Base-by-base conservation (phyloP, 495 filamentous ascomycete genomes). In the Schizothecium vesticola region DNA sequence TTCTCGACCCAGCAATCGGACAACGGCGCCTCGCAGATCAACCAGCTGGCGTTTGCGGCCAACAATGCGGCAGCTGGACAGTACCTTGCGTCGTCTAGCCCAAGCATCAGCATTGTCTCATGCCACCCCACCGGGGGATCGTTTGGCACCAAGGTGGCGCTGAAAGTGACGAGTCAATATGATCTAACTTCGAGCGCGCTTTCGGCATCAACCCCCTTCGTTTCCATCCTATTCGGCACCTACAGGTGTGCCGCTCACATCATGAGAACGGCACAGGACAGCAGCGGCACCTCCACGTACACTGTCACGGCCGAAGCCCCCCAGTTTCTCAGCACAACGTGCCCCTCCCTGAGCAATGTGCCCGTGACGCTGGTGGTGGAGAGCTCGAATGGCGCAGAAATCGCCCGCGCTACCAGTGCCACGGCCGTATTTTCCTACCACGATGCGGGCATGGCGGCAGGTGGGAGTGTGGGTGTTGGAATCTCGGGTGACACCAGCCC, bases 331-430 rank as follows among this genome's bases (percentile, higher is more conserved):
- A 77, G 81, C 56, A 97, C 91, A 21, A 85, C 86, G 36, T 90
- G 86, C 58, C 80, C 84, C 12, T 87, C 88, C 25, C 82, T 87
- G 55, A 88, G 86, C 69, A 78, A 74, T 72, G 88, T 97, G 28
- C 91, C 91, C 26, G 75, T 98, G 62, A 86, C 85, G 69, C 82
- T 97, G 58, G 78, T 87, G 16, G 85, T 96, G 73, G 90, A 94
- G 67, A 85, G 84, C 57, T 83, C 87, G 25, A 83, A 85, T 59
- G 90, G 90, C 8, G 84, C 86, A 65, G 81, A 84, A 65, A 74
- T 90, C 22, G 83, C 86, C 9, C 84, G 86, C 3, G 73, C 67
- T 12, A 80, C 89, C 16, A 88, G 92, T 65, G 86, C 92, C 33
- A 51, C 43, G 19, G 94, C 92, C 70, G 81, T 83, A 19, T 97